Percentiles rank a stretch among this genome's conserved stretches.
These are phyloP conservation scores for Prunus padus DNA, from an alignment of 306 rosid species.

Conservation along the genomic window DNA sequence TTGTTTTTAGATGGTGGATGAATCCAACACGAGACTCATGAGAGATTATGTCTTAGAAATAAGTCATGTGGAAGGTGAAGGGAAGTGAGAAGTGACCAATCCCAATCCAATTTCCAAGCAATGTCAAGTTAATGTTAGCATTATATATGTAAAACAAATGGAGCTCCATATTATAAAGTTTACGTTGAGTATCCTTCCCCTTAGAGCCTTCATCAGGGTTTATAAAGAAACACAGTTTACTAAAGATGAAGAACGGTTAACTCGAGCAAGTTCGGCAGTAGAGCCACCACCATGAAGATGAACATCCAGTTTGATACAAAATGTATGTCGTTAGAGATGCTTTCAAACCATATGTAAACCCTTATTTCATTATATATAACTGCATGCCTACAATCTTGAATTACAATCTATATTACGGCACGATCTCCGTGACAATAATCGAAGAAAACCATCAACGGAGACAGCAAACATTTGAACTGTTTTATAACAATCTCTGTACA, in stretches of 20 bases:
- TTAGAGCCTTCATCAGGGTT: neutral
- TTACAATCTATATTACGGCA: neutral
- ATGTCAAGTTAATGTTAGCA: neutral
- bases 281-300: too few relatives aligned
- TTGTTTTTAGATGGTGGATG: slow-evolving; percentile 63
- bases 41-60: slow-evolving; percentile 73
- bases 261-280: neutral
- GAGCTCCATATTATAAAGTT: too few relatives aligned
- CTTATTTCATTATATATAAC: neutral
- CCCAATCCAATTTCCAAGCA: neutral
- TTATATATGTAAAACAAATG: too few relatives aligned
- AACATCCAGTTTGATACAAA: neutral
- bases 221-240: neutral
- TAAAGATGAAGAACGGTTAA: neutral
- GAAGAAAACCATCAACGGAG: neutral
- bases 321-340: neutral
- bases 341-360: neutral
- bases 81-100: slow-evolving; percentile 40
- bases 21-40: slow-evolving; percentile 79
- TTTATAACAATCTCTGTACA: neutral
- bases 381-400: neutral
- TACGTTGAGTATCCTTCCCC: too few relatives aligned
- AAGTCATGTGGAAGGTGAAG: slow-evolving; percentile 46
- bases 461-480: neutral
- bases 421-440: neutral